Conservation (phyloP, 1,284 basidiomycete species). For the Sparassis latifolia region DNA sequence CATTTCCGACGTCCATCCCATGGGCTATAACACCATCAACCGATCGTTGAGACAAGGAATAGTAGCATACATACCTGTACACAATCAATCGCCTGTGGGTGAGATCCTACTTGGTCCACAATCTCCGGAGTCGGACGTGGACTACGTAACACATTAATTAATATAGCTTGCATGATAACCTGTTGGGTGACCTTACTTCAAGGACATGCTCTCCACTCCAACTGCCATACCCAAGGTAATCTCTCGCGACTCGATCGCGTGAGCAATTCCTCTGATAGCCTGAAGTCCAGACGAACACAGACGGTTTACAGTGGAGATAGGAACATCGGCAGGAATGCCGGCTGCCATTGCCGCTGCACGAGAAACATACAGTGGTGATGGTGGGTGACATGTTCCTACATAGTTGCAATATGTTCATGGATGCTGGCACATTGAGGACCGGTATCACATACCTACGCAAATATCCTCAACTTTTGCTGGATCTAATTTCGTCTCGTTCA, state of each 20-base stretch:
- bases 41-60: not conserved
- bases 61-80: conserved; percentile 48
- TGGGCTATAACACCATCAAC: conserved; percentile 48
- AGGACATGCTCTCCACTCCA: conserved; percentile 82
- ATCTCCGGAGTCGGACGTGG: conserved; percentile 74
- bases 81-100: conserved; percentile 64
- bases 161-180: too few relatives aligned
- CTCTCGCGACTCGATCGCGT: conserved; percentile 67
- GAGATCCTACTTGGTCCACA: conserved; percentile 45
- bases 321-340: conserved; percentile 72
- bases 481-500: conserved; percentile 43
- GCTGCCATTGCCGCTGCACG: conserved; percentile 77
- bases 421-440: too few relatives aligned
- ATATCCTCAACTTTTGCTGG: conserved; percentile 71
- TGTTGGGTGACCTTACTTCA: conserved; percentile 42
- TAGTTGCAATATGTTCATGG: too few relatives aligned
- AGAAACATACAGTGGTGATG: conserved; percentile 74
- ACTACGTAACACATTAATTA: conserved; percentile 29
- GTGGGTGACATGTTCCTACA: conserved; percentile 78
- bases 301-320: conserved; percentile 70
- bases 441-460: conserved; percentile 57
- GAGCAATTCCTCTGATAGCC: conserved; percentile 76
- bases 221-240: conserved; percentile 73
- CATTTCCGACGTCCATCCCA: conserved; percentile 93
- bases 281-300: conserved; percentile 84